Evolutionary conservation across 2,329 filamentous ascomycete genomes (phyloP).

Genomic region (Claviceps citrina): DNA sequence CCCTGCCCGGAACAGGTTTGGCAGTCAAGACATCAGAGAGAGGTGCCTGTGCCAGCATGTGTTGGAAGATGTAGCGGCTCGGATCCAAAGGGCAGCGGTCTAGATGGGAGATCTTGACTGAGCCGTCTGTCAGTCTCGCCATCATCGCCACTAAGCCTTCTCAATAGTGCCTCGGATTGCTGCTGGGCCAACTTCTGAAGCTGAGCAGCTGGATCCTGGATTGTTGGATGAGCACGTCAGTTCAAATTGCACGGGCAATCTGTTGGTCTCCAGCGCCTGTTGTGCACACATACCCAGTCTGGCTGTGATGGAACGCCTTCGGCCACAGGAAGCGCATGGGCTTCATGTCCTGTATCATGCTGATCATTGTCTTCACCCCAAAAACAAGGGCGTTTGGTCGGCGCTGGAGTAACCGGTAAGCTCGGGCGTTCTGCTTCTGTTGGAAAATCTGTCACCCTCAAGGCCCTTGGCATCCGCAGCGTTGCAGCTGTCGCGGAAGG

Average conservation of each 20-base stretch:
- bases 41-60: conserved; percentile 13
- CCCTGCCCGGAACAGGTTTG: conserved; percentile 3
- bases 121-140: conserved; percentile 13
- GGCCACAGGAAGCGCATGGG: conserved; percentile 51
- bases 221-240: conserved; percentile 34
- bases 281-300: conserved; percentile 81
- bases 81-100: conserved; percentile 38
- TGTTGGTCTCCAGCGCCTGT: conserved; percentile 30
- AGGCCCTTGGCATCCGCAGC: conserved; percentile 22
- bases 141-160: conserved; percentile 30
- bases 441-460: conserved; percentile 77
- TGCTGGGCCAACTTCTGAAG: conserved; percentile 54
- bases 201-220: conserved; percentile 54
- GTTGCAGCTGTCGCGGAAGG: not conserved
- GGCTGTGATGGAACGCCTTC: conserved; percentile 74
- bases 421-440: conserved; percentile 69
- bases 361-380: conserved; percentile 35
- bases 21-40: conserved; percentile 5
- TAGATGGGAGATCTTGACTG: conserved; percentile 30
- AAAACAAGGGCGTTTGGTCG: conserved; percentile 52
- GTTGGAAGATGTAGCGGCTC: conserved; percentile 21
- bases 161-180: conserved; percentile 47
- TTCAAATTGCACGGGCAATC: conserved; percentile 40
- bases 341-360: conserved; percentile 33
- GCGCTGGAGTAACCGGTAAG: conserved; percentile 78